Base-by-base conservation (phyloP, 257 asterid species). In the Fraxinus anomala region DNA sequence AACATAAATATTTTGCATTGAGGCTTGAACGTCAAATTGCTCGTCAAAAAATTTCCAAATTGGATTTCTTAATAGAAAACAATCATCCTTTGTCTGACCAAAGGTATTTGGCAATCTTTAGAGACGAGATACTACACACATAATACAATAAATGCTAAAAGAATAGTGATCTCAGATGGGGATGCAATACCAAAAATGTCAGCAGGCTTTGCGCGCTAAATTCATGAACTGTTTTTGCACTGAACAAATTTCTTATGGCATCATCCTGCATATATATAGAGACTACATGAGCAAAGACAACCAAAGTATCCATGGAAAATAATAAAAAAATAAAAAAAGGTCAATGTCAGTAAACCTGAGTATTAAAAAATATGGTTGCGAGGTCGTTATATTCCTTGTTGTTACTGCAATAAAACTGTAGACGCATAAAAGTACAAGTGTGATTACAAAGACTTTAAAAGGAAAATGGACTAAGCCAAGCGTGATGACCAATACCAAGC, bases 171-270 rank as follows among this genome's bases (percentile, higher is more conserved):
- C 65, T 65, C 26, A 83, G 42, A 61, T 80, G 56, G 49, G 51
- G 70, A 74, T 37, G 49, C 47, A 33, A 42, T 91, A 96, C 99
- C 97, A 96, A 81, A 91, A 93, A 96, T 0, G 98, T 89, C 80
- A 96, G 87, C 76, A 96, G 88, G 90, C 97, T 89, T 84, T 86
- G 94, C 3, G 99, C 98, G 63, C 99, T 93, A 74, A 88, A 96
- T 83, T 96, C 99, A 54, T 93, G 97, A 80, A 91, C 91, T 44
- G 99, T 96, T 83, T 96, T 96, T 51, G 98, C 98, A 82, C 99
- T 93, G 85, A 96, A 96, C 85, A 96, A 86, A 84, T 96, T 96
- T 86, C 98, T 91, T 87, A 96, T 96, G 81, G 99, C 99, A 78
- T 96, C 99, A 87, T 96, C 99, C 98, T 96, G 97, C 83, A 85